Evolutionary conservation across 1,139 yeast genomes (phyloP), one percentile per base, ranked within the genome.

Genomic region (Pichia sp.): DNA sequence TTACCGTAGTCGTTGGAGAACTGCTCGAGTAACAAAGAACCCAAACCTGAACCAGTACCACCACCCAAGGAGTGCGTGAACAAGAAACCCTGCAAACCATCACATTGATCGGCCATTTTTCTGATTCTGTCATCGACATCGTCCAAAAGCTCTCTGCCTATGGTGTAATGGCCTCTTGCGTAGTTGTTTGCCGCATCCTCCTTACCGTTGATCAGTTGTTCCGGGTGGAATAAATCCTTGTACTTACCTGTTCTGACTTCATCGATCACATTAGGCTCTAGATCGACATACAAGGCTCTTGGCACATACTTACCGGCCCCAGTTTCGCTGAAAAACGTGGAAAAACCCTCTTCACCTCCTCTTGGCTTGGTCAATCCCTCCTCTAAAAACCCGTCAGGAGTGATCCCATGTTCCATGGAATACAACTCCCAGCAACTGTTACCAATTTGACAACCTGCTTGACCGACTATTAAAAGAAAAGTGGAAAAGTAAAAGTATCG

Each of bases 111-210:
- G 50, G 97, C 83, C 82, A 92, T 90, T 73, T 93, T 92, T 78
- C 99, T 88, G 60, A 93, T 81, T 73, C 97, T 87, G 72, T 93
- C 99, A 77, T 90, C 83, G 59, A 92, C 90, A 67, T 90, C 97
- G 67, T 93, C 99, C 67, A 93, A 79, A 66, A 93, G 77, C 73
- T 92, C 97, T 77, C 96, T 89, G 60, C 99, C 99, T 55, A 90
- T 95, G 47, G 99, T 93, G 79, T 92, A 93, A 74, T 93, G 98
- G 68, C 99, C 99, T 78, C 98, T 89, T 57, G 99, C 99, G 73
- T 92, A 92, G 78, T 93, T 93, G 73, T 93, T 93, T 62, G 99
- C 98, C 15, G 99, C 99, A 73, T 93, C 99, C 76, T 93, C 99
- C 74, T 93, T 93, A 72, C 99, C 99, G 56, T 90, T 85, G 70